Evolutionary conservation across 2,329 filamentous ascomycete species (phyloP), one percentile per base, ranked within the genome.

Genomic region (Pestalotiopsis sp.): DNA sequence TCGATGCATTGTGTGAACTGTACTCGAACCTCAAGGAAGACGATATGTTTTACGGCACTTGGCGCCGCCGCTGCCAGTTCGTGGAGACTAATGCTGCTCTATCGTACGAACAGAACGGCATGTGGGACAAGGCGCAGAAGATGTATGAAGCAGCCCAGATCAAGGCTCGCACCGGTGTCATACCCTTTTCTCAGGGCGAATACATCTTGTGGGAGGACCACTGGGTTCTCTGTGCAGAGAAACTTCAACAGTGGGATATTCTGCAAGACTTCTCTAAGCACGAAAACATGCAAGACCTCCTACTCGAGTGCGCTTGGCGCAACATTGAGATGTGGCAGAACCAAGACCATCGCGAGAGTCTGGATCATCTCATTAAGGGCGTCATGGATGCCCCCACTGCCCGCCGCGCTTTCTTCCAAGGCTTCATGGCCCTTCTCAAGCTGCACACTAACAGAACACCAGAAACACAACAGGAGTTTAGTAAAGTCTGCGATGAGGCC

Each of bases 201-300:
- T 99, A 99, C 81, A 98, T 97, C 89, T 88, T 99, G 1, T 99
- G 96, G 96, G 96, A 99, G 81, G 96, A 99, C 77, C 97, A 99
- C 75, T 99, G 96, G 96, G 91, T 99, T 57, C 87, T 98, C 64
- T 99, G 96, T 79, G 96, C 95, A 0, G 94, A 98, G 82, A 99
- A 99, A 82, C 86, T 99, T 60, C 97, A 99, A 79, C 97, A 99
- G 78, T 99, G 96, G 96, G 96, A 99, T 75, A 95, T 99, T 68
- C 82, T 99, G 41, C 94, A 94, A 71, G 97, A 99, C 75, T 98
- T 98, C 77, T 95, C 96, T 4, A 99, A 99, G 81, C 96, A 99
- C 76, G 97, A 99, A 78, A 99, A 99, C 77, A 92, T 98, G 81
- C 97, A 98, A 77, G 96, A 99, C 78, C 89, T 99, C 65, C 90